These are phyloP conservation scores for Ceratobasidium sp. DNA, from an alignment of 1,284 basidiomycete genomes.

Conservation along the genomic window DNA sequence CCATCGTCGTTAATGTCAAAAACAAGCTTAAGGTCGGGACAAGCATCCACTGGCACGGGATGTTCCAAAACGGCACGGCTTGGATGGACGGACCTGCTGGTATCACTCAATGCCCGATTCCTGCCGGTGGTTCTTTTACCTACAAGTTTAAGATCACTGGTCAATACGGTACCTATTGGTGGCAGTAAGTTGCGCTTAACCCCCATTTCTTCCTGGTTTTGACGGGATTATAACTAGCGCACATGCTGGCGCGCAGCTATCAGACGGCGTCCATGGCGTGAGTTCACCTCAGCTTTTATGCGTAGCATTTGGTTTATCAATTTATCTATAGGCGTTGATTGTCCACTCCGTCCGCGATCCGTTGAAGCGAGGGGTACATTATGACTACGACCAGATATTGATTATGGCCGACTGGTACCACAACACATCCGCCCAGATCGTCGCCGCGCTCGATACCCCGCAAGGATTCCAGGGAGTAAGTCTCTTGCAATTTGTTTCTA, in stretches of 20 bases:
- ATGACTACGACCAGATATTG: constrained; percentile 59
- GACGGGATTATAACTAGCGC: constrained; percentile 8
- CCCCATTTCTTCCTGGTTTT: not conserved
- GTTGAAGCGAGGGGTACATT: constrained; percentile 52
- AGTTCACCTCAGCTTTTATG: constrained; percentile 50
- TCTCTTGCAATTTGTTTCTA: not conserved
- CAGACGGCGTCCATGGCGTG: constrained; percentile 51
- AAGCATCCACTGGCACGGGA: constrained; percentile 63
- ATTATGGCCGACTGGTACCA: constrained; percentile 61
- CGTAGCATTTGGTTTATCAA: not conserved
- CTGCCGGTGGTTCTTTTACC: constrained; percentile 61
- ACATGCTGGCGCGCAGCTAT: constrained; percentile 33
- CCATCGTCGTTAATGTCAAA: constrained; percentile 60
- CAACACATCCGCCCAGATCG: constrained; percentile 54
- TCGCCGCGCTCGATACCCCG: constrained; percentile 54
- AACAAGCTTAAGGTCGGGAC: constrained; percentile 60
- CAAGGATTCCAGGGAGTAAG: constrained; percentile 56
- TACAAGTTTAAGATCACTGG: constrained; percentile 61
- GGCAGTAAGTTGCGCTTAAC: constrained; percentile 55
- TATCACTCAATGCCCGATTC: constrained; percentile 68
- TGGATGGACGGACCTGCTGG: constrained; percentile 64
- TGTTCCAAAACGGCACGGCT: constrained; percentile 59
- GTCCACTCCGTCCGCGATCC: constrained; percentile 56
- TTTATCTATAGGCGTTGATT: constrained; percentile 56
- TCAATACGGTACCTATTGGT: constrained; percentile 57